Evolutionary conservation across 2,329 filamentous ascomycete genomes (phyloP), one percentile per base, ranked within the genome.

Genomic region (Triangularia setosa): DNA sequence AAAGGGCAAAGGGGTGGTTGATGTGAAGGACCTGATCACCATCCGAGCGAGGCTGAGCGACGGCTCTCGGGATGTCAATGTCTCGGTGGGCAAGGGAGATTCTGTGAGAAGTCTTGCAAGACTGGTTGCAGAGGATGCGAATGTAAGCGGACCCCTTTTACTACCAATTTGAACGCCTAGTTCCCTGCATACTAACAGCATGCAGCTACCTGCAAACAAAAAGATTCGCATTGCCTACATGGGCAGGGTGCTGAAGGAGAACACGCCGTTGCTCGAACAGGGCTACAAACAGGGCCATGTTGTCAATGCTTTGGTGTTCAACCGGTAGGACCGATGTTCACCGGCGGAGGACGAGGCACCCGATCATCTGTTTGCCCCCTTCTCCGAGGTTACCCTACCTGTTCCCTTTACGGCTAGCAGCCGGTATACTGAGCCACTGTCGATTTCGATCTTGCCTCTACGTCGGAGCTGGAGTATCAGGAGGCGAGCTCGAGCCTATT

Each of bases 261-360:
- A 83, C 61, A 74, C 84, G 21, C 83, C 88, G 0, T 79, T 97
- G 18, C 76, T 80, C 54, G 83, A 84, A 2, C 90, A 95, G 70
- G 90, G 90, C 58, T 97, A 91, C 90, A 85, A 87, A 70, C 82
- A 84, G 66, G 90, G 87, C 35, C 84, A 95, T 73, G 81, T 95
- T 33, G 78, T 96, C 62, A 95, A 93, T 74, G 92, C 89, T 23
- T 80, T 95, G 64, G 85, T 95, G 61, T 88, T 85, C 71, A 76
- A 81, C 65, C 75, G 76, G 69, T 81, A 78, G 75, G 63, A 70
- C 40, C n/a, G 40, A 5, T 21, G 40, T 48, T 21, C 35, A 40
- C 35, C 24, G 61, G 30, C 54, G 14, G 58, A 44, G 27, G 60
- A 58, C 18, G 14, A 25, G 6, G 27, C 54, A 16, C 55, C 23